Evolutionary conservation across 495 filamentous ascomycete genomes (phyloP).

Genomic region (Pseudomonodictys pantanalensis): DNA sequence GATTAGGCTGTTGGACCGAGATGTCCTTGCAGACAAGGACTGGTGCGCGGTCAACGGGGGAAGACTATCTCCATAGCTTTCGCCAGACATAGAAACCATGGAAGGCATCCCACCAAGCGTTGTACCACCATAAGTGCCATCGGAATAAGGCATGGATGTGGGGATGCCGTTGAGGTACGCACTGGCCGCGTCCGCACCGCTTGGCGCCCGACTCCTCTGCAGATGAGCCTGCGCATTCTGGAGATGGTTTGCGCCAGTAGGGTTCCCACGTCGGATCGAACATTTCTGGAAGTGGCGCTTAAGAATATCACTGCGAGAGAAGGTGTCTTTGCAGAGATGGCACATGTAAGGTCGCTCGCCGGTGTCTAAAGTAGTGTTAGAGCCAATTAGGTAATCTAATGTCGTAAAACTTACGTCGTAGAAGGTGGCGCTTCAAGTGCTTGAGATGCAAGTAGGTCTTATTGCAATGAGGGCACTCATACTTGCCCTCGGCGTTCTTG

Average conservation of each 20-base stretch:
- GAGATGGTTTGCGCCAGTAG: conserved; percentile 85
- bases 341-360: conserved; percentile 97
- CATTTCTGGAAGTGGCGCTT: conserved; percentile 99
- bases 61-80: conserved; percentile 22
- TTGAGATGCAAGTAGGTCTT: conserved; percentile 98
- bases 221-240: conserved; percentile 86
- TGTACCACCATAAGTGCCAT: conserved; percentile 24
- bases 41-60: conserved; percentile 5
- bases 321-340: conserved; percentile 95
- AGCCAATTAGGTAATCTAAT: conserved; percentile 23
- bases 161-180: conserved; percentile 24
- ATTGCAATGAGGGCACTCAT: conserved; percentile 92
- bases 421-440: conserved; percentile 91
- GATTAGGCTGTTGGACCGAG: conserved; percentile 34
- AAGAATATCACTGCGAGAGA: conserved; percentile 95
- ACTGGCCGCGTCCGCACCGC: conserved; percentile 19
- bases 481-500: conserved; percentile 96
- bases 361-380: conserved; percentile 62
- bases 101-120: conserved; percentile 17
- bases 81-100: conserved; percentile 14
- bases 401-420: conserved; percentile 73
- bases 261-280: conserved; percentile 90
- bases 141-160: conserved; percentile 20
- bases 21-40: conserved; percentile 31
- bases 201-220: conserved; percentile 53